phyloP scores from a whole-genome alignment of 768 basidiomycete genomes.

The Pluteus cervinus region DNA sequence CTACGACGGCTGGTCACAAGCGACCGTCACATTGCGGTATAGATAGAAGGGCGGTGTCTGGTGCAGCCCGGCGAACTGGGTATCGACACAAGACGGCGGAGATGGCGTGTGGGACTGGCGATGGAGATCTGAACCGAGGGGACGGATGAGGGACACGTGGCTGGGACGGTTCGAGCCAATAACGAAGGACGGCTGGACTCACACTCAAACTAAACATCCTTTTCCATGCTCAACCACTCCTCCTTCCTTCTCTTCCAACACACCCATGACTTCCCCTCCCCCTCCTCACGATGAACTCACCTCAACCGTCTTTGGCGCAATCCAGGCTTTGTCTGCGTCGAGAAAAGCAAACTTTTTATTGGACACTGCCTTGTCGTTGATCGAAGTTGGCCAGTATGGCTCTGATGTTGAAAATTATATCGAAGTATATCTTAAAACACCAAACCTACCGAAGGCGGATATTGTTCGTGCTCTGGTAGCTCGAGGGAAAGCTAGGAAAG shows the following conservation, averaged over 20 bases:
- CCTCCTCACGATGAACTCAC: conserved; percentile 43
- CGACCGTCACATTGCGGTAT: no score
- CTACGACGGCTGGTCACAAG: no score
- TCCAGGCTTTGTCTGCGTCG: conserved; percentile 36
- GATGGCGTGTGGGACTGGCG: no score
- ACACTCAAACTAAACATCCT: background rate
- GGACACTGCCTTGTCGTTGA: conserved; percentile 41
- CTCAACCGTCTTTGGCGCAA: conserved; percentile 39
- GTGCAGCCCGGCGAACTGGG: no score
- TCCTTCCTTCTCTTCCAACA: background rate
- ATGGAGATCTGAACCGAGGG: no score
- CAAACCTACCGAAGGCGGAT: conserved; percentile 45
- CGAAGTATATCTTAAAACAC: conserved; percentile 60
- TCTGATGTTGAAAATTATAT: conserved; percentile 15
- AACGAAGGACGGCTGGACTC: background rate
- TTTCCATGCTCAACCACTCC: background rate
- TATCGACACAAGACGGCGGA: no score
- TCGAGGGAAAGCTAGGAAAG: conserved; percentile 52
- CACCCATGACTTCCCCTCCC: conserved; percentile 15
- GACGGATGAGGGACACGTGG: no score
- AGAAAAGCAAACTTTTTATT: conserved; percentile 46
- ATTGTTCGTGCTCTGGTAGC: conserved; percentile 50
- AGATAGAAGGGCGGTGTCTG: no score
- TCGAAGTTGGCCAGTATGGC: conserved; percentile 44
- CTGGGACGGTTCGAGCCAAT: no score